Percentiles rank a stretch among this genome's conserved stretches.
Evolutionary conservation across 2,329 filamentous ascomycete species (phyloP).

Genomic region (Hirsutella minnesotensis): DNA sequence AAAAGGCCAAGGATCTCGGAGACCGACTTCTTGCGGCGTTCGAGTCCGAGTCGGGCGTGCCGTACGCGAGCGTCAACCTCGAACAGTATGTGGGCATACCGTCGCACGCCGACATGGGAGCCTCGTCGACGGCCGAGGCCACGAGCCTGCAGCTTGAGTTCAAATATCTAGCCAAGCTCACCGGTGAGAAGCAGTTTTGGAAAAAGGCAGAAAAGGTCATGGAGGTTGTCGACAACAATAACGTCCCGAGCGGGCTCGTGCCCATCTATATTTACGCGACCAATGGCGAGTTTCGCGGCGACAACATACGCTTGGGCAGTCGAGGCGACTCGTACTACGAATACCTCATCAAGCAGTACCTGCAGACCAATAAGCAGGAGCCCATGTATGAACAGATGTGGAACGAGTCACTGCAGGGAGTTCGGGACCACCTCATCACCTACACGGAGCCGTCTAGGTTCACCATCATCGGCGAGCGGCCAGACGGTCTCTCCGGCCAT

Average conservation of each 20-base stretch:
- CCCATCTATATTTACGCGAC: constrained; percentile 84
- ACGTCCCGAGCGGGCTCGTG: constrained; percentile 67
- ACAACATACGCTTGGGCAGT: constrained; percentile 84
- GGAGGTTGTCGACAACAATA: constrained; percentile 76
- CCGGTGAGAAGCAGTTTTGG: constrained; percentile 88
- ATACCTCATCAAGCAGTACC: constrained; percentile 96
- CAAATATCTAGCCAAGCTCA: constrained; percentile 92
- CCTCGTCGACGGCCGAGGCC: constrained; percentile 88
- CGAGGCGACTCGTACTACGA: constrained; percentile 97
- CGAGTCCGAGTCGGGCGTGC: constrained; percentile 74
- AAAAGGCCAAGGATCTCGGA: constrained; percentile 88
- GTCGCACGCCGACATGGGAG: constrained; percentile 75
- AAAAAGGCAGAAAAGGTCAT: constrained; percentile 85
- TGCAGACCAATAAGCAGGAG: constrained; percentile 84
- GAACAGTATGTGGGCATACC: constrained; percentile 63
- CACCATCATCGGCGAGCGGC: constrained; percentile 84
- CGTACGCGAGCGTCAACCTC: constrained; percentile 83
- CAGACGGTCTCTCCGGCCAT: constrained; percentile 51
- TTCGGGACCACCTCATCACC: constrained; percentile 84
- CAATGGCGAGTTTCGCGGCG: constrained; percentile 65
- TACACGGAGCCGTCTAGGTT: constrained; percentile 72
- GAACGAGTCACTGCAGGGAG: constrained; percentile 71
- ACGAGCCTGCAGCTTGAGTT: constrained; percentile 90
- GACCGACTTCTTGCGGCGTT: constrained; percentile 81
- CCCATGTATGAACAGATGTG: constrained; percentile 84